Evolutionary conservation across 768 basidiomycete species (phyloP).

Genomic region (Lactifluus subvellereus): DNA sequence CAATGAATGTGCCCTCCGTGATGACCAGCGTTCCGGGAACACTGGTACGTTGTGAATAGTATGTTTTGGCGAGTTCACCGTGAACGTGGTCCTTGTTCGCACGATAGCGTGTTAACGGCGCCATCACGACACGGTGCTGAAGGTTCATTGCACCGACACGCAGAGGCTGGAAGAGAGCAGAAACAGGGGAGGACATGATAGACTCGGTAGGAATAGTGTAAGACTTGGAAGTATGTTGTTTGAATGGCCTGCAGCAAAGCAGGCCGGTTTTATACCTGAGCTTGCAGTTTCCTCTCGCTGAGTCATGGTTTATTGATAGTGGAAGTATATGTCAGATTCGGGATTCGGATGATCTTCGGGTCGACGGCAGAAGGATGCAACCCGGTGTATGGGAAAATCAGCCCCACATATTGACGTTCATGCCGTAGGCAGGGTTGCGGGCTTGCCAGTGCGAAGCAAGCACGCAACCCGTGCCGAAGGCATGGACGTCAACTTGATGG

Average conservation of each 20-base stretch:
- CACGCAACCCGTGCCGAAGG: no score
- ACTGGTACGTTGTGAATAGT: constrained; percentile 45
- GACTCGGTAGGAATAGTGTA: background rate
- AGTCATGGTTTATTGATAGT: no score
- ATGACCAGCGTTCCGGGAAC: constrained; percentile 50
- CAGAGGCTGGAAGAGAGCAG: constrained; percentile 42
- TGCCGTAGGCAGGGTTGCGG: no score
- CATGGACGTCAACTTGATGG: no score
- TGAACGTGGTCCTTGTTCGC: constrained; percentile 36
- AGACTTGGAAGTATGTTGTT: background rate
- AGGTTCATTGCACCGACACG: constrained; percentile 39
- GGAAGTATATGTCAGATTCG: no score
- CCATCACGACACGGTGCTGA: constrained; percentile 47
- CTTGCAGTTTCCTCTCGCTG: no score
- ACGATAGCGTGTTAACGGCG: constrained; percentile 46
- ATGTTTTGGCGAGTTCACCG: constrained; percentile 36
- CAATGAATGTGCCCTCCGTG: constrained; percentile 52
- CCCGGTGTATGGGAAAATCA: no score
- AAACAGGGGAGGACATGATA: constrained; percentile 1
- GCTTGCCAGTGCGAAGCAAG: no score
- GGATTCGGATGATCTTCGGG: no score
- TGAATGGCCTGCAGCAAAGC: no score
- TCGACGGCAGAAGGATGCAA: no score
- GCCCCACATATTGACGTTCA: no score
- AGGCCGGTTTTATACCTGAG: background rate